These are phyloP conservation scores for Bipolaris victoriae DNA, from an alignment of 2,329 filamentous ascomycete genomes.

Conservation along the genomic window DNA sequence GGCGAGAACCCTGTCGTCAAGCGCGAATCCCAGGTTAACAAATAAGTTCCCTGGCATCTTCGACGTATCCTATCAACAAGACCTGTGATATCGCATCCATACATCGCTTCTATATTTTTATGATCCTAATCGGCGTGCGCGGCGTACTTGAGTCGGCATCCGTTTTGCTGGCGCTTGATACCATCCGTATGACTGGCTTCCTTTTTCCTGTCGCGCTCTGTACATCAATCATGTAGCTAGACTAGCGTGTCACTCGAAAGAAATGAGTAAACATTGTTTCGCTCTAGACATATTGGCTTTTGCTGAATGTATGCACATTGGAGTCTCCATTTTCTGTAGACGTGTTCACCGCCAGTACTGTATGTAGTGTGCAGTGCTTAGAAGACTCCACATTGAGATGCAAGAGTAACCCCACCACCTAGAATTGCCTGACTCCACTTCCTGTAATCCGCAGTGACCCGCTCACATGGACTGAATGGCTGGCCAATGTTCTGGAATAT, in stretches of 20 bases:
- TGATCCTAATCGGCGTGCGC: slow-evolving; percentile 6
- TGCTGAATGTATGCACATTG: not conserved
- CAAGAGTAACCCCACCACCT: not conserved
- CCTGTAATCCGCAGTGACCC: not conserved
- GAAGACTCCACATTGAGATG: not conserved
- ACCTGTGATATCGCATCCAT: not conserved
- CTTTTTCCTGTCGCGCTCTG: slow-evolving; percentile 8
- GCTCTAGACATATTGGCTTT: not conserved
- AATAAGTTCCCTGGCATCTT: slow-evolving; percentile 44
- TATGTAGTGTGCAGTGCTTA: no score
- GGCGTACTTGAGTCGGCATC: slow-evolving; percentile 12
- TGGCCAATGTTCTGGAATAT: not conserved
- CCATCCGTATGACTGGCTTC: slow-evolving; percentile 12
- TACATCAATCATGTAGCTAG: slow-evolving; percentile 9
- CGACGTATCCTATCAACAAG: not conserved
- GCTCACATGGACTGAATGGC: not conserved
- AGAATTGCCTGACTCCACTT: not conserved
- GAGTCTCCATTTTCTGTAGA: not conserved
- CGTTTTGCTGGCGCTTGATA: slow-evolving; percentile 16
- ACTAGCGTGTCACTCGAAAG: not conserved
- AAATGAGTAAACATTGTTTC: not conserved
- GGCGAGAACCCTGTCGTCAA: slow-evolving; percentile 56
- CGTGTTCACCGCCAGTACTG: not conserved
- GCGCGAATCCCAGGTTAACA: slow-evolving; percentile 55
- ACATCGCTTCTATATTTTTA: slow-evolving; percentile 7